Evolutionary conservation across 129 eudicot genomes (phyloP).

Genomic region (Glebionis coronaria): DNA sequence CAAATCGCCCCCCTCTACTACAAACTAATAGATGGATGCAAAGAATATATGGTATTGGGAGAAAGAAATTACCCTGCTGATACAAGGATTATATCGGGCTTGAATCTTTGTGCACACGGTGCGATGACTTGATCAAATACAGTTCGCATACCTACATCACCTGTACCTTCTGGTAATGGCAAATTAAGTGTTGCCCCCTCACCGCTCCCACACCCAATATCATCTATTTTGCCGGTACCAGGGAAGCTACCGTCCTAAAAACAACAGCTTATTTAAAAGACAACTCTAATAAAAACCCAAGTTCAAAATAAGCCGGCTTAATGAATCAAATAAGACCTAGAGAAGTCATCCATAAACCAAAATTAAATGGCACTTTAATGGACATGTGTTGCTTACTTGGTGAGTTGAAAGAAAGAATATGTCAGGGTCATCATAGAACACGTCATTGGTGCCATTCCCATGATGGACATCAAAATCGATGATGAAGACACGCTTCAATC

Average conservation of each 20-base stretch:
- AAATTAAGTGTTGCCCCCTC: slow-evolving; percentile 86
- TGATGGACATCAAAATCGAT: slow-evolving; percentile 96
- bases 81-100: slow-evolving; percentile 45
- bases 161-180: slow-evolving; percentile 87
- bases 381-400: slow-evolving; percentile 52
- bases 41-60: too few species aligned
- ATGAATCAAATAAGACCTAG: background rate
- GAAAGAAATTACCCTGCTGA: slow-evolving; percentile 59
- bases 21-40: background rate
- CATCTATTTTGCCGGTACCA: slow-evolving; percentile 78
- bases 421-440: slow-evolving; percentile 90
- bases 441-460: slow-evolving; percentile 96
- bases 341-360: background rate
- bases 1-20: background rate
- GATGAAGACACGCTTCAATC: slow-evolving; percentile 78
- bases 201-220: slow-evolving; percentile 60
- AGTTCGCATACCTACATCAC: slow-evolving; percentile 76
- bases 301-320: background rate
- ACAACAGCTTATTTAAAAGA: slow-evolving; percentile 8
- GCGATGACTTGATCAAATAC: slow-evolving; percentile 77
- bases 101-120: slow-evolving; percentile 75
- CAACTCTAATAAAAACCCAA: background rate
- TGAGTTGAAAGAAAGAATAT: slow-evolving; percentile 91
- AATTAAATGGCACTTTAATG: background rate
- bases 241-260: slow-evolving; percentile 88